phyloP scores from a whole-genome alignment of 306 rosid species.

The Cucurbita pepo region DNA sequence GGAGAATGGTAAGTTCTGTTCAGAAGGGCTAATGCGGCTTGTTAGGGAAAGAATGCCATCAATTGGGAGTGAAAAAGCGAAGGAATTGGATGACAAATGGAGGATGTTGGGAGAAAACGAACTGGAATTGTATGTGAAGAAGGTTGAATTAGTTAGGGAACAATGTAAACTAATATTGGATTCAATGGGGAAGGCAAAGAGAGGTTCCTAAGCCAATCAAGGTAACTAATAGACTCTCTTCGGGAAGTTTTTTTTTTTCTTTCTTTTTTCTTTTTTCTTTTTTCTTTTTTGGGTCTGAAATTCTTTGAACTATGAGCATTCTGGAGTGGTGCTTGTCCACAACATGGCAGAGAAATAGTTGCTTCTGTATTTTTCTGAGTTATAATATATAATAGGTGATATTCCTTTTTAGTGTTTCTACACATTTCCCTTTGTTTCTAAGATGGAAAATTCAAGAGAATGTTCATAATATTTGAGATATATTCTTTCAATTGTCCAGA shows the following conservation, averaged over 20 bases:
- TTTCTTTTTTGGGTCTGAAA: not conserved
- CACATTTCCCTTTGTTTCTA: not conserved
- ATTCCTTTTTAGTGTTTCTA: not conserved
- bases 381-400: not conserved
- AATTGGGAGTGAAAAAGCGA: slow-evolving; percentile 15
- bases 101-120: slow-evolving; percentile 13
- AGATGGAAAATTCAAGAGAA: not conserved
- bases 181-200: slow-evolving; percentile 8
- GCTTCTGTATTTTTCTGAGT: not conserved
- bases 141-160: slow-evolving; percentile 16
- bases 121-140: slow-evolving; percentile 17
- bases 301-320: not conserved
- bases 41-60: slow-evolving; percentile 11
- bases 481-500: not conserved
- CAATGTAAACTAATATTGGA: slow-evolving; percentile 16
- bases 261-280: not conserved
- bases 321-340: not conserved
- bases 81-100: slow-evolving; percentile 29
- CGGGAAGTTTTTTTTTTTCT: not conserved
- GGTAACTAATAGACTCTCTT: not conserved
- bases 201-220: not conserved
- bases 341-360: not conserved
- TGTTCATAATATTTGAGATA: not conserved
- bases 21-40: not conserved
- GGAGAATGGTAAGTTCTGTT: not conserved